Base-by-base conservation (phyloP, 179 eudicot species). In the Amaranthus tricolor region DNA sequence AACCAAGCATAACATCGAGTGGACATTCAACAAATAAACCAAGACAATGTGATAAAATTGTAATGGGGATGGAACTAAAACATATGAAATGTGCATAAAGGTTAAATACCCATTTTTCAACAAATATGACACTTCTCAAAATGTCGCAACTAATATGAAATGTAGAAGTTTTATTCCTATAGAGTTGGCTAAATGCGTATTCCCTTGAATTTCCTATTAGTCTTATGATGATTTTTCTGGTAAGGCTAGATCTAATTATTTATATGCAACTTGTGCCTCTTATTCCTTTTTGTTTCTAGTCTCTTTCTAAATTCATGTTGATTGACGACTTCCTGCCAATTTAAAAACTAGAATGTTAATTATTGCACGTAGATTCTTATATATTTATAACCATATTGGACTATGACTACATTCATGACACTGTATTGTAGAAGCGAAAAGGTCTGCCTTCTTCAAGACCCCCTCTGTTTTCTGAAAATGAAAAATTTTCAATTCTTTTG, bases 391-490 rank as follows among this genome's bases (percentile, higher is more conserved):
- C 84, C 84, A 92, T 89, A 75, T 86, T 94, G 77, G 96, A 92
- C 76, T 94, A 94, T 82, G 98, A 94, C 81, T 94, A 94, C 80
- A 68, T 93, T 95, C 84, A 95, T 97, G 21, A 93, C 99, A 51
- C 99, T 97, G 60, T 95, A 90, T 78, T 79, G 85, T 85, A 97
- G 97, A 74, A 93, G 95, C 81, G 90, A 85, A 85, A 76, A 82
- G 95, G 93, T 92, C 71, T 75, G 82, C 69, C 44, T 53, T 8
- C 20, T 20, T 54, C 0, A 63, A 48, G 20, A 58, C 17, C 12
- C 44, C 12, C 60, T 52, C 58, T 68, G 15, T 43, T 43, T 15
- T 6, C 62, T 16, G 16, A 20, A 10, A 44, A 43, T 55, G 14
- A 10, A 9, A 56, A 40, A 9, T 70, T 24, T 5, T 24, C 21